Evolutionary conservation across 371 early-diverging fungal genomes (phyloP).

Genomic region (Haplosporangium sp.): DNA sequence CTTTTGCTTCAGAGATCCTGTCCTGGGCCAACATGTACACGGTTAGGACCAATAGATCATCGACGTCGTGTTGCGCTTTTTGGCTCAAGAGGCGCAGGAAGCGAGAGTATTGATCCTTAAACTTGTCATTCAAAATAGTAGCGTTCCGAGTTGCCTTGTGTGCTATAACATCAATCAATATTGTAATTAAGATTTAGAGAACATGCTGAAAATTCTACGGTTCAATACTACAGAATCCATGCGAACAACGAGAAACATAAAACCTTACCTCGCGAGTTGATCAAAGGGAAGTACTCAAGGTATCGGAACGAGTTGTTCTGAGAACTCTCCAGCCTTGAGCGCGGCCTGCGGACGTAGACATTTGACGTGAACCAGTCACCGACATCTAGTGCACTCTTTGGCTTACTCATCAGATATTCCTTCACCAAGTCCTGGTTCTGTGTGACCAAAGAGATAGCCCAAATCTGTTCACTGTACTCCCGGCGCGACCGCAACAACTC

Average conservation of each 20-base stretch:
- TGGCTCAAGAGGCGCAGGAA: slow-evolving; percentile 59
- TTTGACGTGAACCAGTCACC: slow-evolving; percentile 60
- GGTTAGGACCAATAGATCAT: slow-evolving; percentile 58
- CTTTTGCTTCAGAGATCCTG: slow-evolving; percentile 63
- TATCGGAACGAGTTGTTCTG: slow-evolving; percentile 21
- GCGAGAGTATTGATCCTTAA: slow-evolving; percentile 57
- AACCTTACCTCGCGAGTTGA: slow-evolving; percentile 60
- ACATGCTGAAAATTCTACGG: no score
- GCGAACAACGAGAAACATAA: background rate
- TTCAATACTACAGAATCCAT: background rate
- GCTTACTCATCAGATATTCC: slow-evolving; percentile 32
- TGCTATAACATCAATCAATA: slow-evolving; percentile 12
- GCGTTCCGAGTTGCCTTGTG: slow-evolving; percentile 43
- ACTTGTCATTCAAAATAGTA: slow-evolving; percentile 57
- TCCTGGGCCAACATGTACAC: slow-evolving; percentile 67
- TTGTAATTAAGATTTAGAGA: no score
- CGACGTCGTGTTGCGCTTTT: slow-evolving; percentile 34
- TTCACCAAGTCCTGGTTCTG: slow-evolving; percentile 22
- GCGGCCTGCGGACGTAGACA: slow-evolving; percentile 35
- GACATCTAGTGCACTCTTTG: slow-evolving; percentile 6
- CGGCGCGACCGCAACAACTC: slow-evolving; percentile 28
- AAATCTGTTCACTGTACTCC: slow-evolving; percentile 32
- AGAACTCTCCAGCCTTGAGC: slow-evolving; percentile 9
- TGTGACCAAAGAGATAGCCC: slow-evolving; percentile 17
- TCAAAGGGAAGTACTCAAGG: slow-evolving; percentile 65